Evolutionary conservation across 768 basidiomycete genomes (phyloP).

Genomic region (Termitomyces sp.): DNA sequence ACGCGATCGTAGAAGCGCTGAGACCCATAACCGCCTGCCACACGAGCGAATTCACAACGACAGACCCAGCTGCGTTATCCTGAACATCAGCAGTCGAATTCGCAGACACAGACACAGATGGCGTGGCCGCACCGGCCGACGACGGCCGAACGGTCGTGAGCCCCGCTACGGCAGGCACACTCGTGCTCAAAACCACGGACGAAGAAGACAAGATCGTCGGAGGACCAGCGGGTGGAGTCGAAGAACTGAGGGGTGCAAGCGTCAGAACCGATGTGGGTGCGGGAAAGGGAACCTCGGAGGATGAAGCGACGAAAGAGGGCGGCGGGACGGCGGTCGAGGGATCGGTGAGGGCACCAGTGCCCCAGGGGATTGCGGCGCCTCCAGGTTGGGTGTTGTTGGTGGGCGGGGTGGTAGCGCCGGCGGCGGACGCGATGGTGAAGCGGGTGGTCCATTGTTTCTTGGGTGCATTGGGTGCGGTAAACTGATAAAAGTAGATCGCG

Average conservation of each 20-base stretch:
- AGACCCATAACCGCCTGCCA: constrained; percentile 17
- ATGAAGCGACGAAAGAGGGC: constrained; percentile 15
- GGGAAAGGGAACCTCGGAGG: not conserved
- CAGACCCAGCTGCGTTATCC: constrained; percentile 10
- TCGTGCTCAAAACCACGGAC: not conserved
- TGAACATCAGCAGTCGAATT: constrained; percentile 11
- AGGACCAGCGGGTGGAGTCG: not conserved
- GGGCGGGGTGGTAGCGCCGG: constrained; percentile 41
- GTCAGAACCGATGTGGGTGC: not conserved
- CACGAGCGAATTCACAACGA: constrained; percentile 11
- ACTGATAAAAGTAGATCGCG: constrained; percentile 79
- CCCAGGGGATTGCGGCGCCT: constrained; percentile 57
- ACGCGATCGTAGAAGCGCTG: constrained; percentile 9
- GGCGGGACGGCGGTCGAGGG: constrained; percentile 31
- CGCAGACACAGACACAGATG: not conserved
- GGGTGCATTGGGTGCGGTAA: constrained; percentile 37
- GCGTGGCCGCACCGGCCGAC: not conserved
- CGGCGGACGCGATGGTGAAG: constrained; percentile 60
- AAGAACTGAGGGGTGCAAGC: not conserved
- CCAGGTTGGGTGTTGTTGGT: constrained; percentile 48
- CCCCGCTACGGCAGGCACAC: not conserved
- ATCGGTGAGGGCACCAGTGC: constrained; percentile 51
- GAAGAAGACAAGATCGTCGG: not conserved
- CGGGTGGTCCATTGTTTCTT: constrained; percentile 65
- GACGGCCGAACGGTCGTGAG: not conserved